Conservation (phyloP, 2,329 filamentous ascomycete genomes). For the Aureobasidium sp. region DNA sequence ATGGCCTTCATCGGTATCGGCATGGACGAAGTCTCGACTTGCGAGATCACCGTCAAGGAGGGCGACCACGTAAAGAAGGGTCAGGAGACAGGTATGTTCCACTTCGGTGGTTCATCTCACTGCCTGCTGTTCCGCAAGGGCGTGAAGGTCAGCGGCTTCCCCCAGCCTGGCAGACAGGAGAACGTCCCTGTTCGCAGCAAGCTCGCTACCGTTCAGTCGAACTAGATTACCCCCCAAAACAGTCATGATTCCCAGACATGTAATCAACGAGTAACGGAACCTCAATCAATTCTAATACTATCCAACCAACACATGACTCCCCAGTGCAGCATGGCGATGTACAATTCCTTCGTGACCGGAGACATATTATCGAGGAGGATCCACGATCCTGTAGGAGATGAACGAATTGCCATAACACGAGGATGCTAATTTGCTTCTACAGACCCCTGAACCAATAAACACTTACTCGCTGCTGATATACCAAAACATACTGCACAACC, state of each 20-base stretch:
- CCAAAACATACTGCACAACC: background rate
- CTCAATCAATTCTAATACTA: background rate
- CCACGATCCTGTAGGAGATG: background rate
- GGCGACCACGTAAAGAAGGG: slow-evolving; percentile 61
- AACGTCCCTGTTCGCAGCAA: slow-evolving; percentile 29
- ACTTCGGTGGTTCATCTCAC: slow-evolving; percentile 66
- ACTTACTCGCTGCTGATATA: background rate
- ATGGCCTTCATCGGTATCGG: slow-evolving; percentile 64
- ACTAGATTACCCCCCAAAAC: background rate
- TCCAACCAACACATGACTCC: background rate
- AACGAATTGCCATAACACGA: too few species aligned
- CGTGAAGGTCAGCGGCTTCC: slow-evolving; percentile 37
- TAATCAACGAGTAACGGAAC: slow-evolving; percentile 1
- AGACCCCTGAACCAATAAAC: too few species aligned
- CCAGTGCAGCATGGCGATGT: background rate
- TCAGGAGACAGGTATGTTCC: slow-evolving; percentile 68
- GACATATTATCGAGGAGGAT: background rate
- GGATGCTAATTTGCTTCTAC: too few species aligned
- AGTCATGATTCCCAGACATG: background rate
- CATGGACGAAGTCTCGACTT: slow-evolving; percentile 68
- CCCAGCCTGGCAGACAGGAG: slow-evolving; percentile 24
- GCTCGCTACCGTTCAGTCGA: slow-evolving; percentile 10
- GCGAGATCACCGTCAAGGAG: slow-evolving; percentile 60
- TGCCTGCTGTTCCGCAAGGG: slow-evolving; percentile 58
- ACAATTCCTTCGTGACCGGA: background rate